Evolutionary conservation across 2,329 filamentous ascomycete species (phyloP).

Genomic region (Colletotrichum godetiae): DNA sequence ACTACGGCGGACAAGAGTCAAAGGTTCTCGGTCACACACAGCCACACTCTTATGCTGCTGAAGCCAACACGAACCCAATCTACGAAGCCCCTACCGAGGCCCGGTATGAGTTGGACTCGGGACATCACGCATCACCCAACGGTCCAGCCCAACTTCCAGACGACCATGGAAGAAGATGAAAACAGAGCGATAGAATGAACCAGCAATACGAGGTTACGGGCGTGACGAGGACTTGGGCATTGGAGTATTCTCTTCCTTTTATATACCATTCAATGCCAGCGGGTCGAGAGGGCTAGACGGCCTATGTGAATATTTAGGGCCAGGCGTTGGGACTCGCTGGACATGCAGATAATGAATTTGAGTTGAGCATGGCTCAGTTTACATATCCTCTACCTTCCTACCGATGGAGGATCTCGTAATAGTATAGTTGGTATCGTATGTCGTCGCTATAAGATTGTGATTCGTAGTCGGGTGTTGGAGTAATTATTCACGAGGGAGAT

Average conservation of each 20-base stretch:
- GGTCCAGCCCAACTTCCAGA: background rate
- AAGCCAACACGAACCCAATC: slow-evolving; percentile 22
- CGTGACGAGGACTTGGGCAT: background rate
- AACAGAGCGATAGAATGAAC: background rate
- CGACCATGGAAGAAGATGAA: background rate
- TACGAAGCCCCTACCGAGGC: slow-evolving; percentile 28
- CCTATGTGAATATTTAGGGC: too few species aligned
- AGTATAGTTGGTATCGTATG: too few species aligned
- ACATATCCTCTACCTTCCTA: background rate
- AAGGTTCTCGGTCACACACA: slow-evolving; percentile 25
- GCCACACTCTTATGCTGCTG: slow-evolving; percentile 20
- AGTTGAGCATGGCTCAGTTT: too few species aligned
- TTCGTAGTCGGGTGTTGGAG: too few species aligned
- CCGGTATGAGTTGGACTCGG: slow-evolving; percentile 29
- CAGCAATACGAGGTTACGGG: too few species aligned
- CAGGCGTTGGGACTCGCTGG: background rate
- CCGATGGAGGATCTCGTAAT: too few species aligned
- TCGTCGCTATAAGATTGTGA: too few species aligned
- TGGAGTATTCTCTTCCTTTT: background rate
- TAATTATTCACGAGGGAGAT: too few species aligned
- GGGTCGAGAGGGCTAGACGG: too few species aligned
- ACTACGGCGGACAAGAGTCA: slow-evolving; percentile 17
- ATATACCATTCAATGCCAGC: background rate
- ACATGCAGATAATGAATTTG: background rate
- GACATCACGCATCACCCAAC: background rate